These are phyloP conservation scores for Pichia sp. DNA, from an alignment of 1,139 yeast genomes.

Conservation along the genomic window DNA sequence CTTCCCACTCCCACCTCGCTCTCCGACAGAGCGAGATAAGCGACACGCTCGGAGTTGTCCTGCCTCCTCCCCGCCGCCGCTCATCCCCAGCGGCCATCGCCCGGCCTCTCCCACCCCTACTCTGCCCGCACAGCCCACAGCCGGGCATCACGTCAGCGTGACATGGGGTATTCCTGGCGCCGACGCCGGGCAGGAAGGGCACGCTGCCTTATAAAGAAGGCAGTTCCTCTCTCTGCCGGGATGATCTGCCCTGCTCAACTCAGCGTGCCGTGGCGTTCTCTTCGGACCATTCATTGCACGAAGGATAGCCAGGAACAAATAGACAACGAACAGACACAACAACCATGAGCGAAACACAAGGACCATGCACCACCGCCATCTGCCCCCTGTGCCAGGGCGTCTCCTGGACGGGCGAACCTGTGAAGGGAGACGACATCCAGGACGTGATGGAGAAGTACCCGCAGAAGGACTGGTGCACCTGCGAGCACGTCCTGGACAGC, in stretches of 20 bases:
- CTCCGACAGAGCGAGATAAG: no score
- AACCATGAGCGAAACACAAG: not conserved
- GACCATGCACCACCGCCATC: slow-evolving; percentile 15
- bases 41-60: not conserved
- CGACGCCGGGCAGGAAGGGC: not conserved
- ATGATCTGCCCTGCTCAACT: not conserved
- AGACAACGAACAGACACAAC: not conserved
- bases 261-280: not conserved
- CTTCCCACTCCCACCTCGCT: no score
- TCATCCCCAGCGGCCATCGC: no score
- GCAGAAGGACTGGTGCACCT: slow-evolving; percentile 44
- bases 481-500: slow-evolving; percentile 33
- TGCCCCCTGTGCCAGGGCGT: slow-evolving; percentile 39
- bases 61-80: not conserved
- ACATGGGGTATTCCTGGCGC: not conserved
- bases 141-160: not conserved
- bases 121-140: not conserved
- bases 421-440: slow-evolving; percentile 30
- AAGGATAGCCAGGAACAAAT: not conserved
- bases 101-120: not conserved
- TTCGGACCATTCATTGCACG: not conserved
- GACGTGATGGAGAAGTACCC: slow-evolving; percentile 37
- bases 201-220: not conserved
- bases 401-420: slow-evolving; percentile 43
- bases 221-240: not conserved